Evolutionary conservation across 1,284 basidiomycete genomes (phyloP).

Genomic region (Melampsora americana): DNA sequence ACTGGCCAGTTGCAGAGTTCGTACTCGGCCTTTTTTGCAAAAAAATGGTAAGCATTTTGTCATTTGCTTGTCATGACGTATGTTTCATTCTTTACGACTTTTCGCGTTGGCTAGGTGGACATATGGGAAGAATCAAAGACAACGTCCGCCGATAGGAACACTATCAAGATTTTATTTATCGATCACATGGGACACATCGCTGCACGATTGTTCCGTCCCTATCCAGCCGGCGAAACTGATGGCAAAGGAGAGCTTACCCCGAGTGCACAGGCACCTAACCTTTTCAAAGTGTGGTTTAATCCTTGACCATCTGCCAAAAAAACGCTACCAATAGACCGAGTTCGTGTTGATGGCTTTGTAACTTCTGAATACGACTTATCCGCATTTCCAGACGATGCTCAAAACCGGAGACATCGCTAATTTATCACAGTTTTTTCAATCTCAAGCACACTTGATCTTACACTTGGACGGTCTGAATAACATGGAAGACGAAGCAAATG

Average conservation of each 20-base stretch:
- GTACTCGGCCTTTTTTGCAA: conserved; percentile 37
- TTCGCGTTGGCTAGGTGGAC: conserved; percentile 4
- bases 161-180: conserved; percentile 40
- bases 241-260: too few relatives aligned
- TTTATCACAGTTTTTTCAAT: conserved; percentile 14
- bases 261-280: too few relatives aligned
- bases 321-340: not conserved
- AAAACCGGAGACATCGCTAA: conserved; percentile 6
- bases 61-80: not conserved
- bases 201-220: conserved; percentile 12
- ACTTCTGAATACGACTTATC: not conserved
- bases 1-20: conserved; percentile 43
- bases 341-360: not conserved
- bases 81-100: not conserved
- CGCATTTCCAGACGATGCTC: conserved; percentile 20
- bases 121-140: conserved; percentile 30
- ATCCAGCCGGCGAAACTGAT: not conserved
- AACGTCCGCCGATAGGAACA: conserved; percentile 25
- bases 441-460: conserved; percentile 19
- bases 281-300: not conserved
- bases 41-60: conserved; percentile 29
- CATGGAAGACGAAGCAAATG: conserved; percentile 21
- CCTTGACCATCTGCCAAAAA: not conserved
- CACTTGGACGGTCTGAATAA: conserved; percentile 3
- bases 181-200: conserved; percentile 41